Evolutionary conservation across 116 monocot genomes (phyloP).

Genomic region (Zostera marina): DNA sequence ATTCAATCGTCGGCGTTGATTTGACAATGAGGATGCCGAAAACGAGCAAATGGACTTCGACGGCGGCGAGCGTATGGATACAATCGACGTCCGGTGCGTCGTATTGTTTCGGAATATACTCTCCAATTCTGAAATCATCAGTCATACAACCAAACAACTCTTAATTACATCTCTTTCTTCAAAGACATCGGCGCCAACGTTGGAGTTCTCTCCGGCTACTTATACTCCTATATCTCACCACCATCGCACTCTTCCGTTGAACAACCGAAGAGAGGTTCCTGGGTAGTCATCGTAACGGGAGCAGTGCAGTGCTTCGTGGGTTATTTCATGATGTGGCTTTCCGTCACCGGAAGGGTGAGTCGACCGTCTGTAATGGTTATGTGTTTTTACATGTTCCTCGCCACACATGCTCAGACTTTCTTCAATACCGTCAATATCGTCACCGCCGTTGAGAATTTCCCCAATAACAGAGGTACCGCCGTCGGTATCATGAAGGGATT

Average conservation of each 20-base stretch:
- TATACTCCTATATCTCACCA: slow-evolving; percentile 25
- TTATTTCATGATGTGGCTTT: slow-evolving; percentile 53
- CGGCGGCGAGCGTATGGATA: slow-evolving; percentile 59
- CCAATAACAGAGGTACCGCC: slow-evolving; percentile 47
- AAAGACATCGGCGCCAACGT: slow-evolving; percentile 88
- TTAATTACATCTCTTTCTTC: slow-evolving; percentile 79
- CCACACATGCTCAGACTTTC: slow-evolving; percentile 77
- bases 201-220: slow-evolving; percentile 64
- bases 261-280: slow-evolving; percentile 4
- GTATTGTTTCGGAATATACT: slow-evolving; percentile 88
- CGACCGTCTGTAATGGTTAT: slow-evolving; percentile 32
- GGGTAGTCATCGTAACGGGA: slow-evolving; percentile 36
- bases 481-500: slow-evolving; percentile 86
- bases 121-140: slow-evolving; percentile 64
- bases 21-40: too few species aligned
- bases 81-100: slow-evolving; percentile 59
- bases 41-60: slow-evolving; percentile 43
- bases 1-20: too few species aligned
- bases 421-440: slow-evolving; percentile 81
- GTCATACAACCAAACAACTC: slow-evolving; percentile 65
- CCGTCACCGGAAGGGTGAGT: slow-evolving; percentile 34
- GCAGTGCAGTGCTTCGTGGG: slow-evolving; percentile 53
- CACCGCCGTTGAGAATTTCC: slow-evolving; percentile 67
- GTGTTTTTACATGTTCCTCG: slow-evolving; percentile 75
- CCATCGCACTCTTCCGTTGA: background rate